Evolutionary conservation across 2,329 filamentous ascomycete species (phyloP).

Genomic region (Blumeria graminis): DNA sequence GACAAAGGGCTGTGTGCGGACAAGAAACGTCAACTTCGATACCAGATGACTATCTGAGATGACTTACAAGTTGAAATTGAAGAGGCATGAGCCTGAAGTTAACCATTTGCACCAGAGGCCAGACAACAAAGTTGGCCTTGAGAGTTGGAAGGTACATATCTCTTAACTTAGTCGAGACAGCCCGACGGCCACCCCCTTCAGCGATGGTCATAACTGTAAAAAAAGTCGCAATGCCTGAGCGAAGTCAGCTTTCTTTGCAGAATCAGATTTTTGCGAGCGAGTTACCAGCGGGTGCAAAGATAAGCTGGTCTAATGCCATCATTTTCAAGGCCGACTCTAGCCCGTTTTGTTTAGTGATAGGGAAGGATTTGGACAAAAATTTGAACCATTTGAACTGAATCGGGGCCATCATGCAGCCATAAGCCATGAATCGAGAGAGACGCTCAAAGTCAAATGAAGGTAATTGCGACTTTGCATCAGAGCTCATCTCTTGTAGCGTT

Average conservation of each 20-base stretch:
- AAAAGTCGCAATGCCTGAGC: slow-evolving; percentile 53
- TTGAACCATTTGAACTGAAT: slow-evolving; percentile 91
- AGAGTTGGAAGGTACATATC: slow-evolving; percentile 87
- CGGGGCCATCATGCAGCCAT: slow-evolving; percentile 89
- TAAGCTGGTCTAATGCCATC: slow-evolving; percentile 74
- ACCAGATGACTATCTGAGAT: neutral
- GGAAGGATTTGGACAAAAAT: slow-evolving; percentile 61
- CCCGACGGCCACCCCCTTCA: slow-evolving; percentile 68
- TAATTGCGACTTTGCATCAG: slow-evolving; percentile 36
- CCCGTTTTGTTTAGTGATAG: slow-evolving; percentile 52
- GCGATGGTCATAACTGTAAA: slow-evolving; percentile 93
- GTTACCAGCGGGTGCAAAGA: slow-evolving; percentile 67
- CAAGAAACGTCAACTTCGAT: no score
- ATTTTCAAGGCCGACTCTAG: slow-evolving; percentile 66
- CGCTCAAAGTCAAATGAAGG: slow-evolving; percentile 91
- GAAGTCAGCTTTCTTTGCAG: neutral
- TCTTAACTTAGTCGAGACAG: slow-evolving; percentile 60
- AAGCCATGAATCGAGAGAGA: slow-evolving; percentile 84
- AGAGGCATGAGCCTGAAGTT: slow-evolving; percentile 93
- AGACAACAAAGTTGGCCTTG: slow-evolving; percentile 87
- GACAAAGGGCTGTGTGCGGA: slow-evolving; percentile 52
- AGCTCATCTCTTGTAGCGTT: slow-evolving; percentile 39
- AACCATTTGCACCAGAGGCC: slow-evolving; percentile 87
- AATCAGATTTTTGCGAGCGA: neutral
- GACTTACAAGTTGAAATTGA: slow-evolving; percentile 80